phyloP scores from a whole-genome alignment of 2,329 filamentous ascomycete species.

The Aureobasidium melanogenum region DNA sequence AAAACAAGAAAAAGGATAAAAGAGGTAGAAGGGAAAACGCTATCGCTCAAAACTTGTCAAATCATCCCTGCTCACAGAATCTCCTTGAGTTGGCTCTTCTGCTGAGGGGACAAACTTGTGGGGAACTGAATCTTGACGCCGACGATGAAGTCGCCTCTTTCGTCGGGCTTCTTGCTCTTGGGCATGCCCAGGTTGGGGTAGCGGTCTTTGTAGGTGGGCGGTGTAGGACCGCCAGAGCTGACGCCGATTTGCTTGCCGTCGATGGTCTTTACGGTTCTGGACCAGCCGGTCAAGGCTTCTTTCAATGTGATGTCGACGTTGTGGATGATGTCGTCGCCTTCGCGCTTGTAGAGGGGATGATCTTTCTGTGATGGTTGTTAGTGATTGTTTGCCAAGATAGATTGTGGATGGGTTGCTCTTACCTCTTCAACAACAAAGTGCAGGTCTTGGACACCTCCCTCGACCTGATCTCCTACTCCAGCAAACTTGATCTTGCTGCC shows the following conservation, averaged over 20 bases:
- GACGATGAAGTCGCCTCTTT: slow-evolving; percentile 81
- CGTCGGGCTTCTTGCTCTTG: slow-evolving; percentile 75
- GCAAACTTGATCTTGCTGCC: slow-evolving; percentile 98
- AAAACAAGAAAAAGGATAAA: not conserved
- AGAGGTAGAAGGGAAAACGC: not conserved
- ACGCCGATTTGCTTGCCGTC: slow-evolving; percentile 79
- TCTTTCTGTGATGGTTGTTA: slow-evolving; percentile 54
- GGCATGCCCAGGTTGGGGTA: slow-evolving; percentile 92
- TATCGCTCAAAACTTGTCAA: not conserved
- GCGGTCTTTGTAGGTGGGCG: slow-evolving; percentile 69
- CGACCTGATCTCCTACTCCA: slow-evolving; percentile 94
- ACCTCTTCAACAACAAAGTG: slow-evolving; percentile 84
- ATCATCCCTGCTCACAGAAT: slow-evolving; percentile 47
- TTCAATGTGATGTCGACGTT: slow-evolving; percentile 78
- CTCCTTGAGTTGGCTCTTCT: slow-evolving; percentile 74
- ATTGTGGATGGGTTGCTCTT: not conserved
- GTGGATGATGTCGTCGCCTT: slow-evolving; percentile 78
- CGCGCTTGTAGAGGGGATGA: slow-evolving; percentile 74
- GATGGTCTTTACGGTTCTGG: slow-evolving; percentile 82
- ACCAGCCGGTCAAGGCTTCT: slow-evolving; percentile 92
- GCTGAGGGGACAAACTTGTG: slow-evolving; percentile 60
- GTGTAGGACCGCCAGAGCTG: slow-evolving; percentile 73
- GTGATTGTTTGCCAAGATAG: slow-evolving; percentile 38
- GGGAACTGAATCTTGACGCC: slow-evolving; percentile 93
- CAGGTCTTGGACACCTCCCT: slow-evolving; percentile 89